Evolutionary conservation across 768 basidiomycete species (phyloP), one percentile per base, ranked within the genome.

Genomic region (Kwoniella dendrophila): DNA sequence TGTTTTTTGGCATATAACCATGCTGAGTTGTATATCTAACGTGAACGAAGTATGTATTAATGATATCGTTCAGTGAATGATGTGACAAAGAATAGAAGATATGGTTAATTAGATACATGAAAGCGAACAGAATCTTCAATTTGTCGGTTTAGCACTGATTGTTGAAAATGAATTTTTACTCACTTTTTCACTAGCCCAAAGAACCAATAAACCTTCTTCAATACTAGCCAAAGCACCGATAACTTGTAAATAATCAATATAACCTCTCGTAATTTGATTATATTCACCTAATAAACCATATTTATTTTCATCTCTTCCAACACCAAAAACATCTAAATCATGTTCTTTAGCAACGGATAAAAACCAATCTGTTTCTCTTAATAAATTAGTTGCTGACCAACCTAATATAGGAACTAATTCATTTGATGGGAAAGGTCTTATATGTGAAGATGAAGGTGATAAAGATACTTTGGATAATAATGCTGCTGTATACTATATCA

Each of bases 101-200:
- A n/a, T n/a, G n/a, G n/a, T n/a, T n/a, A n/a, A n/a, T n/a, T n/a
- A n/a, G n/a, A n/a, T n/a, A n/a, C n/a, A n/a, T n/a, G n/a, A n/a
- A n/a, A n/a, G n/a, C n/a, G n/a, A n/a, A n/a, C n/a, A n/a, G n/a
- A n/a, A n/a, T n/a, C n/a, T n/a, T n/a, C n/a, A n/a, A n/a, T n/a
- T n/a, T n/a, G n/a, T n/a, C n/a, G n/a, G n/a, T n/a, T n/a, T n/a
- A n/a, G n/a, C n/a, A n/a, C n/a, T n/a, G n/a, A n/a, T n/a, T n/a
- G n/a, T n/a, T n/a, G n/a, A n/a, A 38, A 22, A 26, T 24, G 26
- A 27, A 38, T 8, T 18, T 10, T 14, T 12, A 61, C 77, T 22
- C 45, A 88, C 88, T 80, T 84, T 83, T 75, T 90, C 89, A 88
- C 89, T 89, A 0, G 87, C 87, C 88, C 88, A 90, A 16, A 90